These are phyloP conservation scores for Syzygium oleosum DNA, from an alignment of 345 rosid species.

Conservation along the genomic window DNA sequence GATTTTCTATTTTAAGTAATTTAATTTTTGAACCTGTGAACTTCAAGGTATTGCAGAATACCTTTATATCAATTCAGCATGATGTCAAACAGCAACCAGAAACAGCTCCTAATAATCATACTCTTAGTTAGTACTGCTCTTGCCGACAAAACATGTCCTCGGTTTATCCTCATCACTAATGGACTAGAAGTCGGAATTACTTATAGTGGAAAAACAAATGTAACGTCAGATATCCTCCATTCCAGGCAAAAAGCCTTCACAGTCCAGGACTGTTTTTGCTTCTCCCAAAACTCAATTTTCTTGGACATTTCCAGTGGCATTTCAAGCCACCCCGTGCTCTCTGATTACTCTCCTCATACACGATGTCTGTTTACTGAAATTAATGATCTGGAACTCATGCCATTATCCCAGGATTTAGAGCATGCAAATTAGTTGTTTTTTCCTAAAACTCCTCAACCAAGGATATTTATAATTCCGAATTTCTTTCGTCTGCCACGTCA, in stretches of 20 bases:
- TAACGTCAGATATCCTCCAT: not conserved
- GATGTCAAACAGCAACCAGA: not conserved
- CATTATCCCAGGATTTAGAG: not conserved
- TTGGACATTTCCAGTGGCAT: not conserved
- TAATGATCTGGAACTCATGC: not conserved
- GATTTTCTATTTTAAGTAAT: not conserved
- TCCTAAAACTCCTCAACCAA: not conserved
- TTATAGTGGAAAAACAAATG: not conserved
- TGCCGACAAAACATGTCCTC: not conserved
- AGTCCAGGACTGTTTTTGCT: not conserved
- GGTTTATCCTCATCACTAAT: not conserved
- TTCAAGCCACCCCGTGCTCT: not conserved
- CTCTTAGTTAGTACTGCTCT: not conserved
- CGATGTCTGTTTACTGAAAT: not conserved
- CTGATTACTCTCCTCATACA: not conserved
- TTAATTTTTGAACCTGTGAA: not conserved
- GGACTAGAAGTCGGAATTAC: not conserved
- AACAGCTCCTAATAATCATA: not conserved
- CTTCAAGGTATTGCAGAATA: not conserved
- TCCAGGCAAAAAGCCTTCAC: not conserved
- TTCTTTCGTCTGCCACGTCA: not conserved
- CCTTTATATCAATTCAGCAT: not conserved
- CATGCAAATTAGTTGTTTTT: not conserved
- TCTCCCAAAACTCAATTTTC: not conserved
- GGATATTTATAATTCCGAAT: not conserved